phyloP scores from a whole-genome alignment of 148 eudicot species.

The Vaccinium macrocarpon region DNA sequence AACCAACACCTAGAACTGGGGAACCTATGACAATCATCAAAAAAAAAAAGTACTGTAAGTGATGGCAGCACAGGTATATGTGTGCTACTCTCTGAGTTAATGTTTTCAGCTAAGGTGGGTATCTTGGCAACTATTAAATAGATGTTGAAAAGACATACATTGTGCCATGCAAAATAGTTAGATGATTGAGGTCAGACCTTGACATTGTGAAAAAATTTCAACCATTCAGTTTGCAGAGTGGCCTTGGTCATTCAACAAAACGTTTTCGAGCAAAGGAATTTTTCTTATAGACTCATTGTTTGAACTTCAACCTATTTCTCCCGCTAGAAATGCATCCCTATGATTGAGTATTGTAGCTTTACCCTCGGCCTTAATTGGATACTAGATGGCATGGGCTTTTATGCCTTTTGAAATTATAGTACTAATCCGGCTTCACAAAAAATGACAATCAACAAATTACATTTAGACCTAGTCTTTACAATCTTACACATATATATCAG shows the following conservation, averaged over 20 bases:
- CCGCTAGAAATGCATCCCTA: not conserved
- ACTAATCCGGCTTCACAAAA: constrained; percentile 2
- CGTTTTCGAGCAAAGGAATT: not conserved
- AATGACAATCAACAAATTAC: not conserved
- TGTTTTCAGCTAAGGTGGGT: not conserved
- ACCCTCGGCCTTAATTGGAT: not conserved
- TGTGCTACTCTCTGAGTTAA: not conserved
- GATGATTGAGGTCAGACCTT: not conserved
- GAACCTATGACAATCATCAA: constrained; percentile 38
- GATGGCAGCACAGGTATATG: not conserved
- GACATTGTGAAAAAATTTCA: not conserved
- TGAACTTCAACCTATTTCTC: not conserved
- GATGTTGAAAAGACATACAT: not conserved
- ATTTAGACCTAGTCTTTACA: not conserved
- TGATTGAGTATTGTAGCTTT: not conserved
- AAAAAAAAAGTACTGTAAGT: not conserved
- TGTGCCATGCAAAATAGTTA: not conserved
- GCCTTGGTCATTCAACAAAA: not conserved
- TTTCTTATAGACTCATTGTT: not conserved
- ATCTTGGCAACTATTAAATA: not conserved
- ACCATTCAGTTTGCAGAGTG: not conserved
- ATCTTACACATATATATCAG: not conserved
- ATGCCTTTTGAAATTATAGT: not conserved
- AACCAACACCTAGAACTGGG: constrained; percentile 84
- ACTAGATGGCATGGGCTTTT: not conserved